Conservation (phyloP, 2,329 filamentous ascomycete genomes). For the Aspergillus udagawae region DNA sequence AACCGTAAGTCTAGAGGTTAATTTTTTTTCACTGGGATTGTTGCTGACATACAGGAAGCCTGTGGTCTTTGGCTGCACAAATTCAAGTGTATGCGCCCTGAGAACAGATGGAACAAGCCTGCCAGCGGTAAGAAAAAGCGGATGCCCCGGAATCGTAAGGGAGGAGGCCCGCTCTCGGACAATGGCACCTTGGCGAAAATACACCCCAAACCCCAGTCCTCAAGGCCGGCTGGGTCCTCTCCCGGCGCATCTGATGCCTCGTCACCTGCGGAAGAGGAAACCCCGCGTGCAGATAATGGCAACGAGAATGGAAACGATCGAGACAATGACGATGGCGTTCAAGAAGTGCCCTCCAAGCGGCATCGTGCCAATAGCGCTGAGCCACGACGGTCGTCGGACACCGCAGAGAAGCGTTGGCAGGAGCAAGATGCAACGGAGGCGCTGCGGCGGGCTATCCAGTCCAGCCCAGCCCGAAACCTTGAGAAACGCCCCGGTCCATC, state of each 20-base stretch:
- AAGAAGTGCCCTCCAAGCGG: constrained; percentile 35
- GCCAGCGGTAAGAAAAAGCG: constrained; percentile 40
- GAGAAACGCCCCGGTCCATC: constrained; percentile 37
- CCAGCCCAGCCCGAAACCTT: constrained; percentile 54
- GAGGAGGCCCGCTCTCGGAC: constrained; percentile 29
- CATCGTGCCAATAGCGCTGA: constrained; percentile 48
- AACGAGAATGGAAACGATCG: constrained; percentile 23
- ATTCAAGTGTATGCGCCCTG: constrained; percentile 76
- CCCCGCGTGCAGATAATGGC: constrained; percentile 31
- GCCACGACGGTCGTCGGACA: constrained; percentile 34
- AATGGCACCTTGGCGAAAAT: constrained; percentile 30
- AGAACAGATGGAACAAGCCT: constrained; percentile 74
- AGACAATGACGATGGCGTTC: constrained; percentile 26
- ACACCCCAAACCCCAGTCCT: constrained; percentile 27
- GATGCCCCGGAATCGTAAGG: constrained; percentile 31
- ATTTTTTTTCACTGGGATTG: neutral
- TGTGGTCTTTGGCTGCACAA: constrained; percentile 95
- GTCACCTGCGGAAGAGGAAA: constrained; percentile 35
- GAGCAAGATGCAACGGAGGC: constrained; percentile 42
- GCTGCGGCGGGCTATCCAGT: constrained; percentile 55
- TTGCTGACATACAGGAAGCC: constrained; percentile 43
- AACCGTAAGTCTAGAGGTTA: constrained; percentile 63
- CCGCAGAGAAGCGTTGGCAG: constrained; percentile 30
- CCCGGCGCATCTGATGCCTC: constrained; percentile 36
- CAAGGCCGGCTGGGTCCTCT: constrained; percentile 34